Base-by-base conservation (phyloP, 306 rosid species). In the Prunus dulcis region DNA sequence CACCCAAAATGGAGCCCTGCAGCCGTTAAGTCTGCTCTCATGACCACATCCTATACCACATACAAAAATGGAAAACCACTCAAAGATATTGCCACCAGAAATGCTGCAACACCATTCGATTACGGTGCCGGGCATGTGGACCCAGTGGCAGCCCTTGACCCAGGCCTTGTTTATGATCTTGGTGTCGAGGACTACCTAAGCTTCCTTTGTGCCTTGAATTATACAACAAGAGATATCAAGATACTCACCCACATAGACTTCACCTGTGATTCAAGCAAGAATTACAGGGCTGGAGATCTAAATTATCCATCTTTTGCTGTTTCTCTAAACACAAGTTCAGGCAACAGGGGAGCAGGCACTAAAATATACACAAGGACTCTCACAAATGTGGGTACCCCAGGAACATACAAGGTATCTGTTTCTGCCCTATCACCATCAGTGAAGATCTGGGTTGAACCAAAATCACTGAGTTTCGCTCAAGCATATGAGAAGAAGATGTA, bases 1-100 rank as follows among this genome's bases (percentile, higher is more conserved):
- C 91, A 88, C 76, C 90, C 84, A 9, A 88, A 88, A 28, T 93
- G 98, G 97, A 89, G 91, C 71, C 97, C 98, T 43, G 92, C 96
- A 13, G 89, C 88, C 49, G 86, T 93, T 66, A 87, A 78, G 78
- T 91, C 96, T n/a, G 97, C 96, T 52, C 87, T 93, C 61, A 88
- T 93, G 98, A 93, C 97, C 75, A 93, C 98, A 49, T 78, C 98
- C 23, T 93, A 91, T 82, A 58, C 84, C 25, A 73, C 84, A 38
- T 85, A 88, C 84, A 88, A 82, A 81, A 81, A 60, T 77, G 97
- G 96, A 2, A 72, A 84, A 72, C 23, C 84, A 64, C 52, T 93
- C 55, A 22, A 20, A 78, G 97, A 91, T 76, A 7, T 86, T 0
- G 84, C 85, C 52, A 84, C 82, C 0, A 93, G 92, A 45, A 67